Base-by-base conservation (phyloP, 306 rosid genomes). In the Dryas drummondii region DNA sequence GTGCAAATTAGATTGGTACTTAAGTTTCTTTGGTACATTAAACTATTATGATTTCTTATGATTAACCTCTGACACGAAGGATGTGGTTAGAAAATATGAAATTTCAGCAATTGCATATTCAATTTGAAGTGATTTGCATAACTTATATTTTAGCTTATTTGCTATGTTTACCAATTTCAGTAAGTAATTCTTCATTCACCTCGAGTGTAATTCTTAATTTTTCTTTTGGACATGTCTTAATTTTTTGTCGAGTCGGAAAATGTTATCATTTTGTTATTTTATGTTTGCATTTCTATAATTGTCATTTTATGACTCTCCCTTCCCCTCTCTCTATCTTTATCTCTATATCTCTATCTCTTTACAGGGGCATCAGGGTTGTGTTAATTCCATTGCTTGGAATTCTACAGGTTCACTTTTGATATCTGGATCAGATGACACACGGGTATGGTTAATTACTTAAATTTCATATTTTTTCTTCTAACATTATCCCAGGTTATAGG, bases 341-440 rank as follows among this genome's bases (percentile, higher is more conserved):
- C 55, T 40, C 14, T 3, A 73, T 55, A 22, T 84, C 63, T 70
- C n/a, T 16, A 32, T 63, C 55, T 66, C 55, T 51, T 9, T 71
- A 55, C 81, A 94, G 97, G 97, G 97, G 10, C 99, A 94, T 81
- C 82, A 81, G 73, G 97, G 99, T 60, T 94, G 99, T 81, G 99
- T 94, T 67, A 94, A 94, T 81, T 82, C 93, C 0, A 89, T 94
- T 82, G 93, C 97, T 71, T 94, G 99, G 99, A 94, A 92, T 85
- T 86, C 97, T 32, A 81, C 26, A 0, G 99, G 99, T 75, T 88
- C 97, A 8, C 86, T 90, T 62, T 78, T 94, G 87, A 83, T 94
- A 86, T 94, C 99, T 3, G 99, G 99, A 84, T 94, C 99, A 77
- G 99, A 94, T 66, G 99, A 94, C 80, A 87, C 96, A 6, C 80